These are phyloP conservation scores for Phytopythium sindhum DNA, from an alignment of 352 stramenopile genomes.

Conservation along the genomic window DNA sequence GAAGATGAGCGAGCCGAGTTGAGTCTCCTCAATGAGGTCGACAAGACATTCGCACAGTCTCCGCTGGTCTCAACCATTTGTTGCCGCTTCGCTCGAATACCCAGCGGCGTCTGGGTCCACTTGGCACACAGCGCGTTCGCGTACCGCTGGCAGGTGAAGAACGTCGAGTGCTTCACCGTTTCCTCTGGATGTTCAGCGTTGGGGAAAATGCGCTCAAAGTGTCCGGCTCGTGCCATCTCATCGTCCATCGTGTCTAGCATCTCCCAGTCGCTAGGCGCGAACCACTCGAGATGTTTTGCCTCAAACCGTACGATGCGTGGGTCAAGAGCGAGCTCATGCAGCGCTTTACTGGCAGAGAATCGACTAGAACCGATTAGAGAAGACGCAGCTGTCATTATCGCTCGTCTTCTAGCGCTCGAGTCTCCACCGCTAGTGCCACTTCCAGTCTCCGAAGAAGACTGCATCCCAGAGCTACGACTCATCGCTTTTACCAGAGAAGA, in stretches of 20 bases:
- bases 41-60: not conserved
- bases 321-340: conserved; percentile 59
- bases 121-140: conserved; percentile 55
- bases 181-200: conserved; percentile 13
- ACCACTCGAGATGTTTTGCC: conserved; percentile 45
- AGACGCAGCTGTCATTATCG: not conserved
- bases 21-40: not conserved
- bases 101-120: conserved; percentile 46
- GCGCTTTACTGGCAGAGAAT: conserved; percentile 33
- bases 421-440: not conserved
- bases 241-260: conserved; percentile 67
- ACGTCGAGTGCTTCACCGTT: conserved; percentile 28
- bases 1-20: conserved; percentile 1
- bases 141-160: conserved; percentile 65
- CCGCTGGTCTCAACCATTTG: not conserved
- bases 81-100: conserved; percentile 4
- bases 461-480: not conserved
- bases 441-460: not conserved
- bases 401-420: not conserved
- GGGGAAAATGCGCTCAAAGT: conserved; percentile 76
- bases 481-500: conserved; percentile 6
- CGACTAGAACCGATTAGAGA: not conserved
- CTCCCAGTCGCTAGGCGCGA: conserved; percentile 52
- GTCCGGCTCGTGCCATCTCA: conserved; percentile 59
- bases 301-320: conserved; percentile 36